Base-by-base conservation (phyloP, 164 flowering plant species). In the Liriodendron chinense region DNA sequence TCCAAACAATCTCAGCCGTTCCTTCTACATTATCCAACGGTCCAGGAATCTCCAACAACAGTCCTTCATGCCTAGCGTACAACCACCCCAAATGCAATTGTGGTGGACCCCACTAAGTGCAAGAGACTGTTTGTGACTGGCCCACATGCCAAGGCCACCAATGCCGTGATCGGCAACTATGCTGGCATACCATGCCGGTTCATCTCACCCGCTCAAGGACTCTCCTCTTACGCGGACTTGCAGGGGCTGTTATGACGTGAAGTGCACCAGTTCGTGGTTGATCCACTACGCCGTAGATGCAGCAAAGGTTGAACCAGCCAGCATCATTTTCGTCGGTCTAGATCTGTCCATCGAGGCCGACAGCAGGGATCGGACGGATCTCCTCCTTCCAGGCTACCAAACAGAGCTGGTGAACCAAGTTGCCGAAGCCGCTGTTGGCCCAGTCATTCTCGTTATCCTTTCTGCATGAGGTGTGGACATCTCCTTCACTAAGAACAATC, bases 401-500 rank as follows among this genome's bases (percentile, higher is more conserved):
- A 88, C 85, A 67, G 89, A 89, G 73, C 87, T 92, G 5, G 85
- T 91, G 3, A 71, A 82, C 9, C 76, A 90, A 34, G 92, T 88
- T 7, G 90, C 92, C 24, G 72, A 3, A 72, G 91, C 89, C 43
- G 84, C 92, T 57, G 62, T 73, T 73, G 92, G 94, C 6, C 94
- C 97, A 0, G 78, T 81, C 0, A 68, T 90, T 2, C 63, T 92
- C 76, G 93, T 92, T 20, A 65, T 92, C 61, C 84, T 91, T 87
- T 79, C 84, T 12, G 93, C 90, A 5, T 91, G 93, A 8, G 93
- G 92, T 0, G 56, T 92, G n/a, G 97, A 93, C 78, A 85, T 93
- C 26, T 68, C 91, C 0, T 91, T 90, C 68, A 94, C 94, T 0
- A 89, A 87, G 76, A 76, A 89, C 34, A 86, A 93, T 70, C 96